These are phyloP conservation scores for Rosa lucieae DNA, from an alignment of 306 rosid genomes.

Conservation along the genomic window DNA sequence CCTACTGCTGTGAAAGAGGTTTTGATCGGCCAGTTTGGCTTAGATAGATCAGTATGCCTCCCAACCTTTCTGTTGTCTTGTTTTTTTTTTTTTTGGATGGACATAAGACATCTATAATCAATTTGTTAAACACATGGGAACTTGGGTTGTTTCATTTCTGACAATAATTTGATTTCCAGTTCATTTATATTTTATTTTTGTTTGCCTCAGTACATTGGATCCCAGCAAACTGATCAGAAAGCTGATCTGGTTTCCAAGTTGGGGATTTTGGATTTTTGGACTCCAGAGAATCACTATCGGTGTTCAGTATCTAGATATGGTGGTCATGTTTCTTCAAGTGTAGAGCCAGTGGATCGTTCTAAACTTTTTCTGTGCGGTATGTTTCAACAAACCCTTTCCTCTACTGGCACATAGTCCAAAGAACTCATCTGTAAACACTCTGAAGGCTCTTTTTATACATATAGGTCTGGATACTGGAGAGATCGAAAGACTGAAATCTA, in stretches of 20 bases:
- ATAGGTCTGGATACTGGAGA: constrained; percentile 70
- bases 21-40: constrained; percentile 58
- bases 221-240: constrained; percentile 70
- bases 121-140: background rate
- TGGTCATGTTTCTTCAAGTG: constrained; percentile 66
- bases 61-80: constrained; percentile 9
- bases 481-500: constrained; percentile 57
- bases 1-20: constrained; percentile 88
- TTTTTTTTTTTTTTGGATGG: background rate
- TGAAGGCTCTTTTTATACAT: constrained; percentile 3
- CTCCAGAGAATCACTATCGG: constrained; percentile 82
- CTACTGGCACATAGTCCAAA: constrained; percentile 1
- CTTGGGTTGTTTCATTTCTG: background rate
- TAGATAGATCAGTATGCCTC: constrained; percentile 73
- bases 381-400: constrained; percentile 24
- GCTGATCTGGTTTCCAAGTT: constrained; percentile 62
- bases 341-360: constrained; percentile 57
- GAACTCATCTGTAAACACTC: background rate
- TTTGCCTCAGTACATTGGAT: constrained; percentile 72
- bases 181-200: constrained; percentile 2
- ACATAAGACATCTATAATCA: background rate
- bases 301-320: constrained; percentile 91
- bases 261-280: constrained; percentile 80
- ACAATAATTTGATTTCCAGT: background rate
- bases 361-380: constrained; percentile 63